These are phyloP conservation scores for Orbilia blumenaviensis DNA, from an alignment of 2,329 filamentous ascomycete genomes.

Conservation along the genomic window DNA sequence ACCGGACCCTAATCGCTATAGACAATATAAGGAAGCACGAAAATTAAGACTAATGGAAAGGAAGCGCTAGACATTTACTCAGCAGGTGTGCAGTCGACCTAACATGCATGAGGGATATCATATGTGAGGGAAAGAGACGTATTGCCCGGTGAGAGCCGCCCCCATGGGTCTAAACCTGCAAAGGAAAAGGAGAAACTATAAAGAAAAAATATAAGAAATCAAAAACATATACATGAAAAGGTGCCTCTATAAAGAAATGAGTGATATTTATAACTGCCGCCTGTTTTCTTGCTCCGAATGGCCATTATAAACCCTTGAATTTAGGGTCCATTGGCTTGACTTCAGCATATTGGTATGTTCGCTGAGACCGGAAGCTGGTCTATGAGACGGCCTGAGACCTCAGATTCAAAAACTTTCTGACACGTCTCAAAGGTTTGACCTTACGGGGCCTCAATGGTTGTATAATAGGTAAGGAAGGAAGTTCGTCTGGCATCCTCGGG, in stretches of 20 bases:
- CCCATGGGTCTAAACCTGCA: too few relatives aligned
- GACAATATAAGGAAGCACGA: neutral
- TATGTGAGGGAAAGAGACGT: neutral
- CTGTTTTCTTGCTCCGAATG: neutral
- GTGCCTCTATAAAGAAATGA: neutral
- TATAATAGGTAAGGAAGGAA: neutral
- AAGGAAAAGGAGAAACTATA: too few relatives aligned
- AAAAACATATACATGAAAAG: slow-evolving; percentile 17
- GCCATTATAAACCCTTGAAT: neutral
- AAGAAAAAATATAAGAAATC: slow-evolving; percentile 1
- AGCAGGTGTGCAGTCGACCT: too few relatives aligned
- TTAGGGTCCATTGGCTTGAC: neutral
- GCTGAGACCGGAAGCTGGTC: too few relatives aligned
- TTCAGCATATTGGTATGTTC: neutral
- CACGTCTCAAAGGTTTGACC: neutral
- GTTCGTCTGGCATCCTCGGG: neutral
- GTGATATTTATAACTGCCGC: neutral
- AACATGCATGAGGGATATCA: too few relatives aligned
- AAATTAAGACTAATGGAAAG: neutral
- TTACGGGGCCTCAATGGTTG: neutral
- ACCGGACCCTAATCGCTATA: neutral
- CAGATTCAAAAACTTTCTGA: neutral
- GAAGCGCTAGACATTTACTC: neutral
- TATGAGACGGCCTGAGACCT: too few relatives aligned
- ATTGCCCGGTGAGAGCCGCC: too few relatives aligned